Evolutionary conservation across 2,329 filamentous ascomycete genomes (phyloP).

Genomic region (Daldinia sp.): DNA sequence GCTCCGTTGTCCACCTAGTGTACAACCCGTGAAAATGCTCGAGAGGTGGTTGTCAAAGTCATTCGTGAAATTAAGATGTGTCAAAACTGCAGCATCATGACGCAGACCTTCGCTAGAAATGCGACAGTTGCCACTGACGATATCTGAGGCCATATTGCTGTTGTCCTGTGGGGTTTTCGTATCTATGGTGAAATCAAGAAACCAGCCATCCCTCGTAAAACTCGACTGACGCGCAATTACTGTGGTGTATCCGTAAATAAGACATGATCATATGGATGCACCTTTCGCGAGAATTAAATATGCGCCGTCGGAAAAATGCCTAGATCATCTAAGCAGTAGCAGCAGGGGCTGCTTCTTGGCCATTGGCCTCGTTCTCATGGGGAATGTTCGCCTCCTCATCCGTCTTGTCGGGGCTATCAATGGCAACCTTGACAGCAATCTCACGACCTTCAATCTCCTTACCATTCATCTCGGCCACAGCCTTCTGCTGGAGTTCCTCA

Average conservation of each 20-base stretch:
- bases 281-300: constrained; percentile 37
- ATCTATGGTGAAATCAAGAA: constrained; percentile 46
- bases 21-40: constrained; percentile 46
- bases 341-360: constrained; percentile 50
- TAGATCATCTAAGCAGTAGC: constrained; percentile 45
- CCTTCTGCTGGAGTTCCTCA: constrained; percentile 97
- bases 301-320: constrained; percentile 35
- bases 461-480: constrained; percentile 97
- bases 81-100: constrained; percentile 40
- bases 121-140: constrained; percentile 37
- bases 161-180: constrained; percentile 39
- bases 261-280: constrained; percentile 38
- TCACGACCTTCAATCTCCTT: constrained; percentile 99
- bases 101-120: constrained; percentile 36
- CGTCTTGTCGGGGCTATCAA: constrained; percentile 97
- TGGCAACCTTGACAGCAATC: constrained; percentile 99
- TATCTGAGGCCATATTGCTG: constrained; percentile 43
- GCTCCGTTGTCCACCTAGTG: constrained; percentile 45
- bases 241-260: constrained; percentile 40
- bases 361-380: constrained; percentile 55
- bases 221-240: constrained; percentile 35
- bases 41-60: constrained; percentile 45
- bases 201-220: constrained; percentile 32
- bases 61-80: constrained; percentile 43
- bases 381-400: constrained; percentile 79